phyloP scores from a whole-genome alignment of 2,329 filamentous ascomycete species.

The Exserohilum rostratum region DNA sequence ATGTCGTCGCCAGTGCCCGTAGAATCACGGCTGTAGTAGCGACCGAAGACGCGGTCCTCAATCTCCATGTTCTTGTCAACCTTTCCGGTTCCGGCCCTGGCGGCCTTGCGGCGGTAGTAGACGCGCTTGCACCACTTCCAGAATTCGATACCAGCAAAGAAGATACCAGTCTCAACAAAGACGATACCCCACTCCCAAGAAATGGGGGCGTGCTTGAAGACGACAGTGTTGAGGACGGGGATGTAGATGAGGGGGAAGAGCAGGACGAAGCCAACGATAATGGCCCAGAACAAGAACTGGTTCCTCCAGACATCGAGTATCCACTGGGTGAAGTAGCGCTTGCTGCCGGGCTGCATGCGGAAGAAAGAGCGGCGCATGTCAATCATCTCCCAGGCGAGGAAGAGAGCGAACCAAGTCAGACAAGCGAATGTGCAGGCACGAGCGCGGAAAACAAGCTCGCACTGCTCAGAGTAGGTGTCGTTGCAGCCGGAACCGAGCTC shows the following conservation, averaged over 20 bases:
- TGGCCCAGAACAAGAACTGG: slow-evolving; percentile 63
- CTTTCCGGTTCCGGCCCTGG: slow-evolving; percentile 12
- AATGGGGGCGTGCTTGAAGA: slow-evolving; percentile 71
- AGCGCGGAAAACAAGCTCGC: slow-evolving; percentile 54
- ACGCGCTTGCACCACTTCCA: slow-evolving; percentile 72
- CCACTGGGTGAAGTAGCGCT: slow-evolving; percentile 61
- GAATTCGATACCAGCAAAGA: slow-evolving; percentile 67
- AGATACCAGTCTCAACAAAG: slow-evolving; percentile 64
- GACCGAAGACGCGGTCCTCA: slow-evolving; percentile 26
- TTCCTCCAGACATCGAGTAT: slow-evolving; percentile 72
- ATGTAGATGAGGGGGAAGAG: slow-evolving; percentile 65
- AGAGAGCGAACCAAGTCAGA: slow-evolving; percentile 77
- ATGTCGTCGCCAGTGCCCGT: background rate
- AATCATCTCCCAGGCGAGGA: slow-evolving; percentile 80
- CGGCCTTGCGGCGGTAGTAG: slow-evolving; percentile 38
- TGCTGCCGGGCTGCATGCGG: slow-evolving; percentile 70
- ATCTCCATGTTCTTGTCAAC: slow-evolving; percentile 23
- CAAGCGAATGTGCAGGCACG: slow-evolving; percentile 76
- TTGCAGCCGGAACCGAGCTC: slow-evolving; percentile 45
- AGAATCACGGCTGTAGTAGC: slow-evolving; percentile 18
- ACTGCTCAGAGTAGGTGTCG: slow-evolving; percentile 37
- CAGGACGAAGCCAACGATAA: slow-evolving; percentile 53
- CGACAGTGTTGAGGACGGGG: slow-evolving; percentile 67
- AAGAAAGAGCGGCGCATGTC: slow-evolving; percentile 76
- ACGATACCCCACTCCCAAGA: slow-evolving; percentile 74